These are phyloP conservation scores for Hyaloscypha variabilis DNA, from an alignment of 495 filamentous ascomycete genomes.

Conservation along the genomic window DNA sequence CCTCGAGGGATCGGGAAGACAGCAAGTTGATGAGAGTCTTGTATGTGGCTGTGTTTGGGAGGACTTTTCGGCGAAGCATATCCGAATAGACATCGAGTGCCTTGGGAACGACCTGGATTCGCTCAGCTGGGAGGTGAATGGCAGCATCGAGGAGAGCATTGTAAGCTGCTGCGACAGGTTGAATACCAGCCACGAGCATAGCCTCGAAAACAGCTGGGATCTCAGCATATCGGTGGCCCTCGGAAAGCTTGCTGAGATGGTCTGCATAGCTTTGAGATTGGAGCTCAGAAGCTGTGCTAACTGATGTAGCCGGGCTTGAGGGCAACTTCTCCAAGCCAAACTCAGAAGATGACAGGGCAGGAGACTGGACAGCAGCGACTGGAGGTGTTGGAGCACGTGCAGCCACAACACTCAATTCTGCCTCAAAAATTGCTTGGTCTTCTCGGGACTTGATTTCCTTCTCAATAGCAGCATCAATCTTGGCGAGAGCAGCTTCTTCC, in stretches of 20 bases:
- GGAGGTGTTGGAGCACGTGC: constrained; percentile 34
- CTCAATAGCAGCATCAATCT: constrained; percentile 67
- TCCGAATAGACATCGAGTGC: constrained; percentile 94
- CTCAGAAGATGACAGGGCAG: constrained; percentile 30
- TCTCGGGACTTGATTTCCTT: constrained; percentile 51
- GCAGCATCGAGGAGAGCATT: constrained; percentile 86
- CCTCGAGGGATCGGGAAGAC: constrained; percentile 74
- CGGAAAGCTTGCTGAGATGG: constrained; percentile 71
- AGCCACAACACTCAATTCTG: constrained; percentile 30
- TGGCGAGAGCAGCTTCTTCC: constrained; percentile 51
- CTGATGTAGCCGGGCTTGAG: constrained; percentile 44
- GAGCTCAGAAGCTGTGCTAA: constrained; percentile 48
- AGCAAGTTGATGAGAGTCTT: constrained; percentile 81
- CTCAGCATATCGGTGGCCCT: constrained; percentile 71
- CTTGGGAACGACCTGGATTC: constrained; percentile 81
- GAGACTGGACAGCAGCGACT: constrained; percentile 18
- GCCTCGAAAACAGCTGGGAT: constrained; percentile 89
- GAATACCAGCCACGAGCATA: constrained; percentile 75
- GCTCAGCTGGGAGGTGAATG: constrained; percentile 69
- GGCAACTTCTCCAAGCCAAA: constrained; percentile 36
- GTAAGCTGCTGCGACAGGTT: constrained; percentile 82
- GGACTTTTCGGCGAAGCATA: constrained; percentile 85
- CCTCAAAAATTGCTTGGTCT: constrained; percentile 35
- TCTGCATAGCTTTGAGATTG: constrained; percentile 72
- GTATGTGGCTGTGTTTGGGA: constrained; percentile 83